Evolutionary conservation across 1,139 yeast genomes (phyloP), one percentile per base, ranked within the genome.

Genomic region (Fermentozyma sake): DNA sequence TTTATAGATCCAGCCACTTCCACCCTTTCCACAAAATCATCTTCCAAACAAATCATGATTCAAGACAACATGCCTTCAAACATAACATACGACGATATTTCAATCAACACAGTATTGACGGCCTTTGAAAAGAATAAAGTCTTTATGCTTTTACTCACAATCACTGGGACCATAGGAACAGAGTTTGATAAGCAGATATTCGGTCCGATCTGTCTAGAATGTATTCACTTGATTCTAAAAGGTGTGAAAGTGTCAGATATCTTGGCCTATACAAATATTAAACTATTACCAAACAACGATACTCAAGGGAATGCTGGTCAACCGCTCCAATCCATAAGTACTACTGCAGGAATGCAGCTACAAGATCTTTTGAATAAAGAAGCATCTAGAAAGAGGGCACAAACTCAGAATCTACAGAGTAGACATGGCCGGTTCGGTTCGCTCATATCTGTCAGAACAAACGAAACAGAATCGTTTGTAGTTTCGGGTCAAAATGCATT

Each of bases 371-470:
- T 87, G 13, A 56, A 61, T 3, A 67, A 69, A 28, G 96, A 86
- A 48, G 61, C 66, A 18, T 64, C 64, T 22, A 54, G 78, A 37
- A 76, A 72, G 37, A 65, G 60, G 26, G 52, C 57, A 12, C 74
- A 74, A 22, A 63, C 70, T 11, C 72, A 68, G 39, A 62, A 68
- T 28, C 61, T 75, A 4, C 74, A 82, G 1, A 72, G 89, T 0
- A 69, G 98, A 29, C 98, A 91, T 48, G 91, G 94, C 4, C 68
- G 95, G 23, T 91, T 91, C 59, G 98, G 98, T 1, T 79, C 97
- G 0, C 61, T 89, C 39, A 55, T 87, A 7, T 79, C 95, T 2
- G 66, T 87, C 16, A 75, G 79, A 35, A 64, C 69, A 9, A 73
- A 72, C 31, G 67, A 70, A 33, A 72, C 70, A 6, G 65, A 82